These are phyloP conservation scores for Rheum nobile DNA, from an alignment of 148 eudicot species.

Conservation along the genomic window DNA sequence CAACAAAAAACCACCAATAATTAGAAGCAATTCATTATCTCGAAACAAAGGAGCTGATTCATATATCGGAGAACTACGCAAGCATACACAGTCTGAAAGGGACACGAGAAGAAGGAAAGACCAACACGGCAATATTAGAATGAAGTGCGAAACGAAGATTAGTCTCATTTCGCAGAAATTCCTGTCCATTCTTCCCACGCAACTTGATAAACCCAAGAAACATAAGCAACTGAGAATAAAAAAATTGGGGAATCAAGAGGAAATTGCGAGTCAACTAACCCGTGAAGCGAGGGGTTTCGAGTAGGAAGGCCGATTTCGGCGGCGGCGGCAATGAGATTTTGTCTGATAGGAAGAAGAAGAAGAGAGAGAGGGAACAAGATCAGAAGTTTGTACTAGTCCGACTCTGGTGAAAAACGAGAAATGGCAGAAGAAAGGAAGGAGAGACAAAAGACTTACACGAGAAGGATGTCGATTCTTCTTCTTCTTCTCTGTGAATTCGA, in stretches of 20 bases:
- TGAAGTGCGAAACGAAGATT: background rate
- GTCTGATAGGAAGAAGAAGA: background rate
- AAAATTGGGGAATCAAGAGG: background rate
- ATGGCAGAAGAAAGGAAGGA: background rate
- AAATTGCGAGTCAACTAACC: background rate
- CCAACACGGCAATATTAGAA: slow-evolving; percentile 3
- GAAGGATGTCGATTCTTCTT: background rate
- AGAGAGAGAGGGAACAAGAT: slow-evolving; percentile 1
- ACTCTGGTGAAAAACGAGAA: background rate
- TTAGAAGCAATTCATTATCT: background rate
- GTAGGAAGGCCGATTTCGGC: background rate
- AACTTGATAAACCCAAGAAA: background rate
- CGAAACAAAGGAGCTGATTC: background rate
- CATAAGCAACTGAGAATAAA: background rate
- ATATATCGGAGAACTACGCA: background rate
- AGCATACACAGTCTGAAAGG: background rate
- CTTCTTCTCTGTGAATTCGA: background rate
- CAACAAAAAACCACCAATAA: background rate
- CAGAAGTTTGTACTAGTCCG: background rate
- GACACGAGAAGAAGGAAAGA: background rate
- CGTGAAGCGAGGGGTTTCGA: background rate
- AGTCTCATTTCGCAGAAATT: background rate
- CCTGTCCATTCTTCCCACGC: background rate
- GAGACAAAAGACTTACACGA: background rate
- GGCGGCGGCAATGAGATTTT: background rate